These are phyloP conservation scores for Coprinopsis cinerea DNA, from an alignment of 768 basidiomycete genomes.

Conservation along the genomic window DNA sequence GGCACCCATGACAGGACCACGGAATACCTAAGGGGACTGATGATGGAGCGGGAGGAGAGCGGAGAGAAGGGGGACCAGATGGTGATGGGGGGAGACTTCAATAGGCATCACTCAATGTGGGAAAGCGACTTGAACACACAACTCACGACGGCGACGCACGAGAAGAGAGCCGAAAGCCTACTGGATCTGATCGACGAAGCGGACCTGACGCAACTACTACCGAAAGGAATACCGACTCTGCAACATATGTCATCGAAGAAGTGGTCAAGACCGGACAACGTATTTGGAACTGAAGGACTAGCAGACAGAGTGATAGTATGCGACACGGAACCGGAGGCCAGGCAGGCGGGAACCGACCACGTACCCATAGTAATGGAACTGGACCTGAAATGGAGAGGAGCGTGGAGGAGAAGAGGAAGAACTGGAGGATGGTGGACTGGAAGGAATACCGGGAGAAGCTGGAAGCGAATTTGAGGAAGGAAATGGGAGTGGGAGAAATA, in stretches of 20 bases:
- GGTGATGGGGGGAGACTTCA: slow-evolving; percentile 34
- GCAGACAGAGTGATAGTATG: slow-evolving; percentile 21
- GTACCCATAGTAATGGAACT: slow-evolving; percentile 29
- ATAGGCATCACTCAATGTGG: slow-evolving; percentile 36
- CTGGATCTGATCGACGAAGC: slow-evolving; percentile 21
- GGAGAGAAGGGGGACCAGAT: slow-evolving; percentile 9
- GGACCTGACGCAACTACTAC: slow-evolving; percentile 30
- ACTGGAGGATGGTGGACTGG: slow-evolving; percentile 18
- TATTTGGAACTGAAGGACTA: slow-evolving; percentile 24
- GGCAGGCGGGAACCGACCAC: slow-evolving; percentile 32
- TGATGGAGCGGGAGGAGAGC: background rate
- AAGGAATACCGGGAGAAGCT: slow-evolving; percentile 17
- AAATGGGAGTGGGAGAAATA: slow-evolving; percentile 16
- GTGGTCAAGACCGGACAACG: slow-evolving; percentile 37
- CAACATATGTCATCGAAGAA: slow-evolving; percentile 22
- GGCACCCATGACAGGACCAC: slow-evolving; percentile 2
- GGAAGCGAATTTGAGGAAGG: slow-evolving; percentile 1
- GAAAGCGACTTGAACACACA: slow-evolving; percentile 24
- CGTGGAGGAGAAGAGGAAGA: background rate
- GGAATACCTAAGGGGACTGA: background rate
- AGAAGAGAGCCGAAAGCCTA: slow-evolving; percentile 18
- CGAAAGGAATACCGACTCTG: slow-evolving; percentile 27
- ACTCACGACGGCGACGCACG: slow-evolving; percentile 27
- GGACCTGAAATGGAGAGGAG: slow-evolving; percentile 16
- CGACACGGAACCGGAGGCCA: slow-evolving; percentile 11